Evolutionary conservation across 106 monocot genomes (phyloP).

Genomic region (Dendrobium officinale): DNA sequence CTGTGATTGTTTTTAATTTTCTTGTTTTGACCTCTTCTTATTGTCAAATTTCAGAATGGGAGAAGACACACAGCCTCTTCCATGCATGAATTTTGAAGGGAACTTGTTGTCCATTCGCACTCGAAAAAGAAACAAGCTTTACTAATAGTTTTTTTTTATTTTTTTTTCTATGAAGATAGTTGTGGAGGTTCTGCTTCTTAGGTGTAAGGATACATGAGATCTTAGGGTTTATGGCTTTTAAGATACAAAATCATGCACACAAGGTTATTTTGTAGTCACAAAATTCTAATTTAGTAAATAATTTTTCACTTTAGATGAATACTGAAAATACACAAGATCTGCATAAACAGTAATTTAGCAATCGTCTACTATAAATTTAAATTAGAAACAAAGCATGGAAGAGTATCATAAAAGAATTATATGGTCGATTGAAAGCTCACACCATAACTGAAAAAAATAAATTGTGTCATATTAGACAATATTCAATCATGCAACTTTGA

Average conservation of each 20-base stretch:
- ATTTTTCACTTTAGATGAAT: not conserved
- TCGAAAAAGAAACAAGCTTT: too few species aligned
- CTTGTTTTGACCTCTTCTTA: not conserved
- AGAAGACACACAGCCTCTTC: slow-evolving; percentile 81
- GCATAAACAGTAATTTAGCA: too few species aligned
- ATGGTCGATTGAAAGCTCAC: not conserved
- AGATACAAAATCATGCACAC: not conserved
- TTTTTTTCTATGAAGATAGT: not conserved
- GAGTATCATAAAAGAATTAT: not conserved
- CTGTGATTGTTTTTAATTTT: not conserved
- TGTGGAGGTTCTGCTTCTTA: not conserved
- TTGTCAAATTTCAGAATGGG: slow-evolving; percentile 68
- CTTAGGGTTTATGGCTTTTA: not conserved
- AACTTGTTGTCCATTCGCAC: slow-evolving; percentile 94
- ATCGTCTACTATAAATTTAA: too few species aligned
- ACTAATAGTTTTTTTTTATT: too few species aligned
- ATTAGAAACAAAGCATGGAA: too few species aligned
- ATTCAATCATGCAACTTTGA: too few species aligned
- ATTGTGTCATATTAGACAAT: too few species aligned
- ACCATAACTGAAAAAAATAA: not conserved
- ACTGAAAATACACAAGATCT: too few species aligned
- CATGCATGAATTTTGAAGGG: slow-evolving; percentile 86
- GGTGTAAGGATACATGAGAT: not conserved
- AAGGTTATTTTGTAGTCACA: not conserved
- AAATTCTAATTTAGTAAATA: not conserved